Percentiles rank a stretch among this genome's conserved stretches.
Evolutionary conservation across 352 stramenopile genomes (phyloP).

Genomic region (Ophiocytium majus): DNA sequence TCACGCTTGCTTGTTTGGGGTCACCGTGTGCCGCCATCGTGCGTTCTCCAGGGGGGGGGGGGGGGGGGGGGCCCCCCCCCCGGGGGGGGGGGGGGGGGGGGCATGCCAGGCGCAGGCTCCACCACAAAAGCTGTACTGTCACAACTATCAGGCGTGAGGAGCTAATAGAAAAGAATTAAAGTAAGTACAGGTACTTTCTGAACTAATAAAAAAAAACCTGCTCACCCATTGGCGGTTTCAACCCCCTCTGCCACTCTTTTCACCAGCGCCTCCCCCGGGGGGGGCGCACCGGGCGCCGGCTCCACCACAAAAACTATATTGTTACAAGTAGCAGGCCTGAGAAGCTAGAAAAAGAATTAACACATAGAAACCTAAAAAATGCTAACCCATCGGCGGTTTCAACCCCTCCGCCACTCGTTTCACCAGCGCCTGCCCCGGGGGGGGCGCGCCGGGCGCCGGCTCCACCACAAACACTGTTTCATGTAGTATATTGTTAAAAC

Average conservation of each 20-base stretch:
- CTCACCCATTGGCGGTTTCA: constrained; percentile 30
- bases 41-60: no score
- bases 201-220: no score
- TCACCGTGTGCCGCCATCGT: no score
- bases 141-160: no score
- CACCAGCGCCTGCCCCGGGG: constrained; percentile 28
- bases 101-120: no score
- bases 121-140: no score
- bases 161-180: no score
- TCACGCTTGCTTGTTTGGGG: no score
- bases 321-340: neutral
- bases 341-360: neutral
- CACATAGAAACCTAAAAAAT: neutral
- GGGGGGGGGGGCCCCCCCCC: no score
- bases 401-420: constrained; percentile 26
- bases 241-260: constrained; percentile 28
- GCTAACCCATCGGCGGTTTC: constrained; percentile 32
- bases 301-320: neutral
- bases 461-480: constrained; percentile 23
- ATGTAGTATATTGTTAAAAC: no score
- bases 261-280: constrained; percentile 26
- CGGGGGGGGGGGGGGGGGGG: no score
- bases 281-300: neutral
- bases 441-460: neutral
- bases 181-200: no score